Percentiles rank a stretch among this genome's conserved stretches.
Conservation (phyloP, 2,329 filamentous ascomycete genomes). For the Calonectria honghensis region DNA sequence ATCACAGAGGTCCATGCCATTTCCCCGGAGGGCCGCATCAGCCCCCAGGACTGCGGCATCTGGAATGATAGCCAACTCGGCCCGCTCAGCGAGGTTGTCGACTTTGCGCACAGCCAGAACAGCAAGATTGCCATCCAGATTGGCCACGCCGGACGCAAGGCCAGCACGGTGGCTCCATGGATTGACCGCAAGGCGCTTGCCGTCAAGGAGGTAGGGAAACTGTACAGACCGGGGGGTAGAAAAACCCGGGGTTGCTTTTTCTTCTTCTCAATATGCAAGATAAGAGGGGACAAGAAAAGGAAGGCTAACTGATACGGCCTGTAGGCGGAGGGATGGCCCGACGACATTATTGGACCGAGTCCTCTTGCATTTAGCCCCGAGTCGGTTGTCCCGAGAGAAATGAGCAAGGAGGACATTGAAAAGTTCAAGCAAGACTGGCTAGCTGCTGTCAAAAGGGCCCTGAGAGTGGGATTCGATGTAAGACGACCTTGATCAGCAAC, state of each 20-base stretch:
- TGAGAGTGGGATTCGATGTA: conserved; percentile 50
- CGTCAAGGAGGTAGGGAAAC: conserved; percentile 47
- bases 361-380: conserved; percentile 49
- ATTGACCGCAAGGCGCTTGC: conserved; percentile 51
- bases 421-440: conserved; percentile 51
- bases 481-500: neutral
- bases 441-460: conserved; percentile 46
- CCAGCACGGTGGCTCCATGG: conserved; percentile 60
- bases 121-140: conserved; percentile 82
- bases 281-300: neutral
- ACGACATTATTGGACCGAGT: conserved; percentile 51
- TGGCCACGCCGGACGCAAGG: conserved; percentile 80
- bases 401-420: conserved; percentile 50
- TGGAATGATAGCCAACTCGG: conserved; percentile 84
- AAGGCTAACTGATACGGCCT: neutral
- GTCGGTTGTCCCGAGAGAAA: conserved; percentile 47
- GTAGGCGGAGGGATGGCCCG: conserved; percentile 53
- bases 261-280: neutral
- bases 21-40: conserved; percentile 80
- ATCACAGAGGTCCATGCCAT: conserved; percentile 83
- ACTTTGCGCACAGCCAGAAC: conserved; percentile 77
- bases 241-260: neutral
- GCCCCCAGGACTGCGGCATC: conserved; percentile 79
- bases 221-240: neutral
- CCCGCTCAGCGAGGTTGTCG: conserved; percentile 73